A percentile compares a stretch with the other conserved stretches of the same genome.
Evolutionary conservation across 2,329 filamentous ascomycete genomes (phyloP).

Genomic region (Pyricularia sp.): DNA sequence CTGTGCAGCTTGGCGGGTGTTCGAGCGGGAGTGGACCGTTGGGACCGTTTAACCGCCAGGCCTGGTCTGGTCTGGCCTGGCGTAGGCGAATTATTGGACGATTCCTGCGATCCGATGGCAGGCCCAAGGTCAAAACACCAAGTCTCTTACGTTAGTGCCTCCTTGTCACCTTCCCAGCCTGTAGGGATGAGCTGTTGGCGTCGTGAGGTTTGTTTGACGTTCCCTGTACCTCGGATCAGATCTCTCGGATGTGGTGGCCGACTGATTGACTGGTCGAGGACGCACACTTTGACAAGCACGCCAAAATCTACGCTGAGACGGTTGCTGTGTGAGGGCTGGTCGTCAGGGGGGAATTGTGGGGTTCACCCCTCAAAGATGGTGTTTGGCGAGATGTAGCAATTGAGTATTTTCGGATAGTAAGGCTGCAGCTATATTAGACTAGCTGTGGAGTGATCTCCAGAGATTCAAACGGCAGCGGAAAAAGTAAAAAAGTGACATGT

Average conservation of each 20-base stretch:
- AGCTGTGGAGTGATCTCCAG: not conserved
- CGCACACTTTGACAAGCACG: not conserved
- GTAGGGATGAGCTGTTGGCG: not conserved
- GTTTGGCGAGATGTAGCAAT: not conserved
- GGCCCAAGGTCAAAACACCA: not conserved
- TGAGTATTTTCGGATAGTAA: not conserved
- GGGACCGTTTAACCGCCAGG: not conserved
- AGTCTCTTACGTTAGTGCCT: not conserved
- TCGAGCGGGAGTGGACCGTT: not conserved
- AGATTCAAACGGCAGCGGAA: not conserved
- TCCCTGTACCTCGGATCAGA: not conserved
- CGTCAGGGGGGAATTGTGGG: conserved; percentile 3
- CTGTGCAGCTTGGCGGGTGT: not conserved
- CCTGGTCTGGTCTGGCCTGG: not conserved
- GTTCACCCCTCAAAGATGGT: not conserved
- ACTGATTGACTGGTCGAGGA: not conserved
- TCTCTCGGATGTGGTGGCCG: not conserved
- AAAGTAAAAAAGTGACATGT: not conserved
- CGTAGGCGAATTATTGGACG: not conserved
- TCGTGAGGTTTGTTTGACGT: not conserved
- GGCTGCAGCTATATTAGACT: not conserved
- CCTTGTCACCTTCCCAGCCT: not conserved
- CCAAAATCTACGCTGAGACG: conserved; percentile 2
- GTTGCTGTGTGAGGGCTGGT: conserved; percentile 4
- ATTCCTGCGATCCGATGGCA: not conserved